Evolutionary conservation across 495 filamentous ascomycete species (phyloP).

Genomic region (Penicillium coprophilum): DNA sequence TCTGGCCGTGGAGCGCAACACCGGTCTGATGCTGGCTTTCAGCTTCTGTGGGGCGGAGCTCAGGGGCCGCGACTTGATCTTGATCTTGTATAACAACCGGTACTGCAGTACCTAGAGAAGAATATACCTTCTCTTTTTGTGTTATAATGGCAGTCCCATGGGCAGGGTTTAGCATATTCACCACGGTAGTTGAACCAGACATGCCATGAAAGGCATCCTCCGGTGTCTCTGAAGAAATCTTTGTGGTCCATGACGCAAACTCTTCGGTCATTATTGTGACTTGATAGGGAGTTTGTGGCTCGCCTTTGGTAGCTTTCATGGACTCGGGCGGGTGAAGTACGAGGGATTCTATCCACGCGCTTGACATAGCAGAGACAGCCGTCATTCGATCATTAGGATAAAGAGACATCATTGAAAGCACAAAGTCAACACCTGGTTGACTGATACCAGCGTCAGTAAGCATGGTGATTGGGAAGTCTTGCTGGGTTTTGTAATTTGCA

Average conservation of each 20-base stretch:
- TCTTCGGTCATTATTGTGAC: background rate
- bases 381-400: conserved; percentile 8
- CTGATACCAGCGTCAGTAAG: conserved; percentile 5
- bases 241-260: conserved; percentile 6
- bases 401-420: conserved; percentile 9
- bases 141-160: background rate
- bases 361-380: conserved; percentile 2
- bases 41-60: background rate
- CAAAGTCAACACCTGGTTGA: conserved; percentile 8
- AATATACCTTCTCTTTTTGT: background rate
- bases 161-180: background rate
- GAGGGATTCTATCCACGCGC: background rate
- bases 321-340: background rate
- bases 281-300: background rate
- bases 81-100: too few species aligned
- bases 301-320: background rate
- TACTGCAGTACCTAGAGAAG: background rate
- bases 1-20: background rate
- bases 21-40: background rate
- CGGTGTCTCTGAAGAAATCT: background rate
- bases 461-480: conserved; percentile 3
- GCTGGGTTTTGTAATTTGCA: background rate
- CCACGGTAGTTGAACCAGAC: background rate
- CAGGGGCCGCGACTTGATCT: background rate
- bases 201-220: background rate